Evolutionary conservation across 495 filamentous ascomycete species (phyloP).

Genomic region (Tirmania nivea): DNA sequence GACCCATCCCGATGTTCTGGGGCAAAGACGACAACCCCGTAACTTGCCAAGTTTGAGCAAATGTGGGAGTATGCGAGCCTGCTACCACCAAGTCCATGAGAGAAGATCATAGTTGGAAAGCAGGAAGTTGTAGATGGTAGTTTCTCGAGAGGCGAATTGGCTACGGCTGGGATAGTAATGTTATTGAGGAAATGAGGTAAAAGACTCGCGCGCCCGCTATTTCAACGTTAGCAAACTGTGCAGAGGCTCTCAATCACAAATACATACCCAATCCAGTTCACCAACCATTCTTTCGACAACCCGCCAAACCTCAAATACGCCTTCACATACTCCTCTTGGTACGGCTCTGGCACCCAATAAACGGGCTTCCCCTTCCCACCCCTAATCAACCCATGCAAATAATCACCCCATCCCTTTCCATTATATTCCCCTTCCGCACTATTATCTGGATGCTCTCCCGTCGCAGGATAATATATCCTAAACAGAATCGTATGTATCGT

Average conservation of each 20-base stretch:
- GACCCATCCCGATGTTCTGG: conserved; percentile 60
- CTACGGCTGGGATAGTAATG: conserved; percentile 34
- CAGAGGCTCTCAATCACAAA: neutral
- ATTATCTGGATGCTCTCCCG: conserved; percentile 15
- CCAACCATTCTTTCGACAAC: conserved; percentile 24
- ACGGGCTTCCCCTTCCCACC: conserved; percentile 20
- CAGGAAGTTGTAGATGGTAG: conserved; percentile 14
- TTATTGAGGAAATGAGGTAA: conserved; percentile 41
- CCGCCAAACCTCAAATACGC: conserved; percentile 50
- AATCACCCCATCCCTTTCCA: conserved; percentile 2
- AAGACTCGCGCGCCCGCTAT: neutral
- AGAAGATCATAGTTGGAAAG: conserved; percentile 65
- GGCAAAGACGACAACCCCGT: conserved; percentile 54
- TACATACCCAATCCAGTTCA: conserved; percentile 38
- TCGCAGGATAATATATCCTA: conserved; percentile 52
- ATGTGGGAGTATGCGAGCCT: conserved; percentile 56
- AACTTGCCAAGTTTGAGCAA: conserved; percentile 44
- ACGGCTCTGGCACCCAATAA: conserved; percentile 48
- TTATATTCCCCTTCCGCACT: neutral
- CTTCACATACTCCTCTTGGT: conserved; percentile 40
- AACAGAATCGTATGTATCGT: conserved; percentile 45
- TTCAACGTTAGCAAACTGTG: neutral
- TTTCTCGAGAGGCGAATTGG: neutral
- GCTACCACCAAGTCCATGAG: conserved; percentile 54
- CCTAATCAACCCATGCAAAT: neutral